Percentiles rank a stretch among this genome's conserved stretches.
Evolutionary conservation across 768 basidiomycete genomes (phyloP).

Genomic region (Lactarius quietus): DNA sequence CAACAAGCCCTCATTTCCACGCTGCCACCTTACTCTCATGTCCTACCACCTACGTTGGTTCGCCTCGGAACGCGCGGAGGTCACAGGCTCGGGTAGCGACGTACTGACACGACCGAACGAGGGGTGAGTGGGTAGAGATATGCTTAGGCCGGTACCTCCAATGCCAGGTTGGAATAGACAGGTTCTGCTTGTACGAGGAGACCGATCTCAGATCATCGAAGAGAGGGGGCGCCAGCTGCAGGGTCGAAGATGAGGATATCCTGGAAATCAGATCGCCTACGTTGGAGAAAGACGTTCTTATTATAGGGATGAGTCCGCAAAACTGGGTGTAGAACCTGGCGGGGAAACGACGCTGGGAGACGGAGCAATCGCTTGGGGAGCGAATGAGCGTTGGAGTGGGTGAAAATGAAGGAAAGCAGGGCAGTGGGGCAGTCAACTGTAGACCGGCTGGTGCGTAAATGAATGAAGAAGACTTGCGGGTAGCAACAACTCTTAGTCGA

Average conservation of each 20-base stretch:
- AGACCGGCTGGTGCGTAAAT: constrained; percentile 41
- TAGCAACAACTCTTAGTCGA: no score
- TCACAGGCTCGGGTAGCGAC: constrained; percentile 31
- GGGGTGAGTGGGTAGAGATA: constrained; percentile 56
- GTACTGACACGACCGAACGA: constrained; percentile 38
- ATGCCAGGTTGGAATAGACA: constrained; percentile 32
- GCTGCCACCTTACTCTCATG: constrained; percentile 53
- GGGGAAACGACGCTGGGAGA: constrained; percentile 30
- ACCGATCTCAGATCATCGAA: constrained; percentile 53
- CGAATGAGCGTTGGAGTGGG: constrained; percentile 35
- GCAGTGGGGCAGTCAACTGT: constrained; percentile 30
- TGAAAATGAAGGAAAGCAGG: constrained; percentile 55
- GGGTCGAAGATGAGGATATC: constrained; percentile 73
- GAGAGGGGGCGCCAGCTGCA: constrained; percentile 47
- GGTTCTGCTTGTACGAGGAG: constrained; percentile 27
- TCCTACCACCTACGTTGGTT: constrained; percentile 37
- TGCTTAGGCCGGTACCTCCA: constrained; percentile 50
- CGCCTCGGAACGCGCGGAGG: constrained; percentile 36
- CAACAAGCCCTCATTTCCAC: constrained; percentile 58
- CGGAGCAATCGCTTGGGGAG: constrained; percentile 43
- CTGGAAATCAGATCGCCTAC: constrained; percentile 48
- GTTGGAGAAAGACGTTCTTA: constrained; percentile 32
- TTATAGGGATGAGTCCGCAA: constrained; percentile 32
- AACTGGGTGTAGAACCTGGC: constrained; percentile 32
- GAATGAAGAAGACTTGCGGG: constrained; percentile 52